These are phyloP conservation scores for Cystobasidiopsis lactophilus DNA, from an alignment of 768 basidiomycete genomes.

Conservation along the genomic window DNA sequence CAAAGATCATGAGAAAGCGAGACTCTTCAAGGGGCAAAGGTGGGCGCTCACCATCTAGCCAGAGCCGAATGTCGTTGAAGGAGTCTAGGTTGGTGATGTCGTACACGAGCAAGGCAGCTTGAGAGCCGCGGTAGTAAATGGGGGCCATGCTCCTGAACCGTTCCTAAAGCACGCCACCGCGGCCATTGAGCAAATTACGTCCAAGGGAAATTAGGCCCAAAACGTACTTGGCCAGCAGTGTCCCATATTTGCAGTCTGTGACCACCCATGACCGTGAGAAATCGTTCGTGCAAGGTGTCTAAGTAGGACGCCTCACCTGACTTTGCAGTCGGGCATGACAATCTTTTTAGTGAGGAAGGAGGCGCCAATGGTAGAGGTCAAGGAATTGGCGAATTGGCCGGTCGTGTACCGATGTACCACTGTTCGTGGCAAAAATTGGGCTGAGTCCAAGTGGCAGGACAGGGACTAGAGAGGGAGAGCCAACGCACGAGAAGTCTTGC, in stretches of 20 bases:
- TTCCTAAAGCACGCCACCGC: background rate
- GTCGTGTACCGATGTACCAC: conserved; percentile 75
- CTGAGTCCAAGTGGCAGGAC: background rate
- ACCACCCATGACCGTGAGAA: too few relatives aligned
- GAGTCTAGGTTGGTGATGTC: conserved; percentile 77
- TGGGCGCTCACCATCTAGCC: conserved; percentile 47
- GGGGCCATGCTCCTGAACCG: conserved; percentile 33
- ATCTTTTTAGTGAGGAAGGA: conserved; percentile 89
- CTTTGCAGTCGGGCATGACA: conserved; percentile 58
- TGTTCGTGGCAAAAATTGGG: too few relatives aligned
- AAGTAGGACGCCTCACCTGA: conserved; percentile 34
- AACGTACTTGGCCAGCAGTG: conserved; percentile 73
- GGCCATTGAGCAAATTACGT: too few relatives aligned
- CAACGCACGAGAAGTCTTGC: conserved; percentile 14
- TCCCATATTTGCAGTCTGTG: conserved; percentile 35
- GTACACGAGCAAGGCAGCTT: conserved; percentile 80
- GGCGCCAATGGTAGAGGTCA: conserved; percentile 74
- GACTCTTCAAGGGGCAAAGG: background rate
- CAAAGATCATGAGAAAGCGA: background rate
- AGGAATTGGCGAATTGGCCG: conserved; percentile 69
- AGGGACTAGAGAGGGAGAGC: background rate
- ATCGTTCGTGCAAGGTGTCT: too few relatives aligned
- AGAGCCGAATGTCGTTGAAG: conserved; percentile 74
- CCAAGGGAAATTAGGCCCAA: conserved; percentile 21
- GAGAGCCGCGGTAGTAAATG: conserved; percentile 91